Evolutionary conservation across 192 early-diverging fungal genomes (phyloP), one percentile per base, ranked within the genome.

Genomic region (Entomortierella beljakovae): DNA sequence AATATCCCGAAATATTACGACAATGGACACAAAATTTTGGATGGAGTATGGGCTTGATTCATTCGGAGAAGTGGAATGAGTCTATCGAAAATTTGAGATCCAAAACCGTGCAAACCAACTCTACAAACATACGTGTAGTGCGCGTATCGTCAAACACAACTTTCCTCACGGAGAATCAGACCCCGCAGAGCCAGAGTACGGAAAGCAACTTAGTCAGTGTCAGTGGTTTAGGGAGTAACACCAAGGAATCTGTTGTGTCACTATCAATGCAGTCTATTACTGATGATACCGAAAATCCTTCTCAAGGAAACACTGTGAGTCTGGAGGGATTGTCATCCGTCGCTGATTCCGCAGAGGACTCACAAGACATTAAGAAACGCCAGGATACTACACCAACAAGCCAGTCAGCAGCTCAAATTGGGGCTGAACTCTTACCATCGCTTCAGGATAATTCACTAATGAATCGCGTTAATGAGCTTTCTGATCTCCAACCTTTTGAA

Each of bases 11-110:
- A 16, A 13, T 81, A 6, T 20, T 73, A 23, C 53, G 58, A n/a
- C 80, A 81, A 43, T 79, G 74, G 74, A 70, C 74, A 13, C 55
- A 68, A 11, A 79, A 79, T 34, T 81, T 81, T 68, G 80, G 63
- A 3, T 81, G 80, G 80, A 81, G 70, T n/a, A 68, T 73, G 80
- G 80, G 80, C 2, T 54, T 73, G 9, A 52, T 81, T 1, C 40
- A 51, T 6, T 35, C 26, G 0, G 60, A 63, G 20, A 54, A 71
- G 2, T 69, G 70, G 70, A 73, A 61, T 31, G 18, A 29, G 10
- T 64, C 70, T 6, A 71, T 81, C n/a, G 28, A 81, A 6, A 28
- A 42, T 3, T 43, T 81, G 40, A 51, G 80, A 31, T 37, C 37
- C 1, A 73, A 65, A 22, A 66, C 54, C n/a, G 46, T 37, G 23